Evolutionary conservation across 805 yeast genomes (phyloP), one percentile per base, ranked within the genome.

Genomic region (Yarrowia sp.): DNA sequence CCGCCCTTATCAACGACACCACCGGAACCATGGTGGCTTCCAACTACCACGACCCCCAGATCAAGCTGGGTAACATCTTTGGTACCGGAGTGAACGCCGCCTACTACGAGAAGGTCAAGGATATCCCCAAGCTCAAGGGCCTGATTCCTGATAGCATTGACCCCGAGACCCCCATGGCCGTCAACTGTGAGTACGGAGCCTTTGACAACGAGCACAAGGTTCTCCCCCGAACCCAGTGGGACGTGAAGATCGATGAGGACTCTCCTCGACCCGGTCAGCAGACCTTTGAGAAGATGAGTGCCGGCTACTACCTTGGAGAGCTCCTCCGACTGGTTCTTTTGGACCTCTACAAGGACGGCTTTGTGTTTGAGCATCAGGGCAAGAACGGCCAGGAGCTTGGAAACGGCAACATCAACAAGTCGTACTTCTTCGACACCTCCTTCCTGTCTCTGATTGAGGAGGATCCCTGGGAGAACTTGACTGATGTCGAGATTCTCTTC

Each of bases 11-110:
- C 77, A 93, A 92, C 79, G 99, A 93, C 77, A 93, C 99, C 69
- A 90, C 97, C 57, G 99, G 98, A 76, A 93, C 99, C 51, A 81
- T 93, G 72, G 96, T 93, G 68, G 98, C 98, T 38, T 92, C 98
- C 58, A 86, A 88, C 82, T 93, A 93, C 80, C 84, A 96, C 62
- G 96, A 93, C 75, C 85, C 93, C 41, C 86, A 85, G 71, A 87
- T 97, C 69, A 87, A 87, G 78, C 89, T 92, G 93, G 99, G 99
- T 66, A 84, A 91, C 74, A 93, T 93, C 72, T 93, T 92, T 75
- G 99, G 98, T 75, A 93, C 98, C 57, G 98, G 98, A 70, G 90
- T 93, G 79, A 93, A 93, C 76, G 98, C 98, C 76, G 97, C 97
- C 65, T 93, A 92, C 81, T 92, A 86, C 78, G 98, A 93, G 72